Percentiles rank a stretch among this genome's conserved stretches.
Evolutionary conservation across 495 filamentous ascomycete species (phyloP).

Genomic region (Talaromyces stipitatus): DNA sequence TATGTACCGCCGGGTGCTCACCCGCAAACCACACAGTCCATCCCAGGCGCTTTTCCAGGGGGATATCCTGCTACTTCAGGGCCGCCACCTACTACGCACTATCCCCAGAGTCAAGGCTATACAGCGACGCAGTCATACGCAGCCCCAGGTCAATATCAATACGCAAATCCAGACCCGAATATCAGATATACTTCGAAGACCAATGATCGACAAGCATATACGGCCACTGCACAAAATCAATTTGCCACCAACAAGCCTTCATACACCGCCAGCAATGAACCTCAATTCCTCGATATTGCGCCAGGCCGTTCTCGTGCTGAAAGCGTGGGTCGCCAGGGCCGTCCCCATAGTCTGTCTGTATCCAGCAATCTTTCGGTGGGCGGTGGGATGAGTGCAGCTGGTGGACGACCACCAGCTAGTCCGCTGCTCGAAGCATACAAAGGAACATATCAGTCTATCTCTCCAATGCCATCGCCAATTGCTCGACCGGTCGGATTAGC

Average conservation of each 20-base stretch:
- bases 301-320: slow-evolving; percentile 19
- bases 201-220: slow-evolving; percentile 18
- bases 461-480: slow-evolving; percentile 83
- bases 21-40: slow-evolving; percentile 14
- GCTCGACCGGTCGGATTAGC: slow-evolving; percentile 35
- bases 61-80: slow-evolving; percentile 14
- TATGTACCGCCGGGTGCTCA: slow-evolving; percentile 34
- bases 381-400: slow-evolving; percentile 10
- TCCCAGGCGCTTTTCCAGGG: slow-evolving; percentile 35
- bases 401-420: slow-evolving; percentile 56
- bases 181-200: slow-evolving; percentile 37
- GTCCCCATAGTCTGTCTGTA: slow-evolving; percentile 30
- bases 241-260: slow-evolving; percentile 15
- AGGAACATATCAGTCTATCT: slow-evolving; percentile 91
- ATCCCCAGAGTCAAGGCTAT: neutral
- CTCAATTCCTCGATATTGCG: slow-evolving; percentile 36
- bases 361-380: slow-evolving; percentile 30
- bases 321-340: slow-evolving; percentile 16
- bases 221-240: slow-evolving; percentile 10
- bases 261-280: slow-evolving; percentile 20
- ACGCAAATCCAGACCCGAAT: slow-evolving; percentile 36
- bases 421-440: slow-evolving; percentile 89
- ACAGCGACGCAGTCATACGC: slow-evolving; percentile 22
- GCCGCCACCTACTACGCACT: slow-evolving; percentile 9
- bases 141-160: slow-evolving; percentile 27